Evolutionary conservation across 768 basidiomycete species (phyloP), one percentile per base, ranked within the genome.

Genomic region (Phaeotremella fagi): DNA sequence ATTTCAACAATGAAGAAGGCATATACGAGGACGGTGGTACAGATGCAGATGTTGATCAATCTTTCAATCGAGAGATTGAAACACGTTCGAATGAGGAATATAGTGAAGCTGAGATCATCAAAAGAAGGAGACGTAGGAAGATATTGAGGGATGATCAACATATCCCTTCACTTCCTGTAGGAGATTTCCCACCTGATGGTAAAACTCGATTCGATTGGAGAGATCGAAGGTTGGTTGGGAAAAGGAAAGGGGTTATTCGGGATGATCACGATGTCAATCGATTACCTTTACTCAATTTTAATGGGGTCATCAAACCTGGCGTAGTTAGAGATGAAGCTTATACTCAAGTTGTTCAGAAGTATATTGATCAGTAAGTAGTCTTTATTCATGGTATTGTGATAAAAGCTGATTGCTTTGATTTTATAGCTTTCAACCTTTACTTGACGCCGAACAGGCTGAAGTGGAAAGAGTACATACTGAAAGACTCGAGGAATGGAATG

Each of bases 401-500:
- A 36, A 37, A 15, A 22, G 42, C 24, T 55, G 16, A 57, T 42
- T 25, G 24, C 52, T n/a, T n/a, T n/a, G n/a, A n/a, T n/a, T n/a
- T n/a, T n/a, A n/a, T n/a, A 83, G 81, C 36, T 80, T 88, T 61
- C 48, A 76, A 15, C 77, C 78, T 0, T 55, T 82, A 5, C 60
- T 82, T 6, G 70, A 77, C 9, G 77, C 80, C 12, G 88, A 90
- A 72, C 83, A 85, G 67, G 78, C 76, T 0, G 82, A 86, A 61
- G 82, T 81, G 33, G 82, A 84, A 57, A 78, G 79, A 1, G 77
- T 81, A 1, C 67, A 87, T 22, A 78, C 78, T 45, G 78, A 85
- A 55, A 82, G 88, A 29, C 78, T 90, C 15, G 77, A 82, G 1
- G 80, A 79, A 15, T 89, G 88, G 88, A 77, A 81, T 11, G 51